Conservation (phyloP, 208 protist genomes). For the Crithidia thermophila region DNA sequence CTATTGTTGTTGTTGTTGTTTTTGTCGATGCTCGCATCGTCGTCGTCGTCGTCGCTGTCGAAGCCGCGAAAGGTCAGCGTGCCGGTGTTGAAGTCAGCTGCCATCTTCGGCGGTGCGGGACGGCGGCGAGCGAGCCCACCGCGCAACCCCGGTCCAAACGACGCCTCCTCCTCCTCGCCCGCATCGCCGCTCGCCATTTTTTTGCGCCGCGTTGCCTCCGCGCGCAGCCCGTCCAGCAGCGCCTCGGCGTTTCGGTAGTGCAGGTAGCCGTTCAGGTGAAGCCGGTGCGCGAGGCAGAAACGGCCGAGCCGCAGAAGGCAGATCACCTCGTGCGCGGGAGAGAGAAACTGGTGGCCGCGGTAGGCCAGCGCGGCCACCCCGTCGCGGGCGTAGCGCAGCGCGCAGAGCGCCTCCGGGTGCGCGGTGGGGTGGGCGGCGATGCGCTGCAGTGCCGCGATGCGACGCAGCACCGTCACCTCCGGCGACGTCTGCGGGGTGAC, state of each 20-base stretch:
- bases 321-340: constrained; percentile 42
- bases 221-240: constrained; percentile 40
- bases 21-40: too few species aligned
- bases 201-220: constrained; percentile 1
- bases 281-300: constrained; percentile 54
- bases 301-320: constrained; percentile 58
- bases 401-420: constrained; percentile 59
- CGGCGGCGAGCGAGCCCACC: background rate
- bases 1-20: too few species aligned
- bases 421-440: constrained; percentile 55
- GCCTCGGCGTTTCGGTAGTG: constrained; percentile 52
- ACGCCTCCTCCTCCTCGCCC: background rate
- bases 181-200: background rate
- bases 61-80: constrained; percentile 76
- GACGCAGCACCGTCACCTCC: constrained; percentile 27
- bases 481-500: constrained; percentile 22
- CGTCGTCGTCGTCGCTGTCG: constrained; percentile 50
- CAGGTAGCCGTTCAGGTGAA: constrained; percentile 49
- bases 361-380: constrained; percentile 42
- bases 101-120: constrained; percentile 31
- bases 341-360: constrained; percentile 47
- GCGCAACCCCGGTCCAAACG: background rate
- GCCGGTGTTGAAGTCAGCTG: constrained; percentile 76
- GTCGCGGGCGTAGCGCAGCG: constrained; percentile 57
- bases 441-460: constrained; percentile 34